phyloP scores from a whole-genome alignment of 1,284 basidiomycete species.

The Tylopilus orsonianus region DNA sequence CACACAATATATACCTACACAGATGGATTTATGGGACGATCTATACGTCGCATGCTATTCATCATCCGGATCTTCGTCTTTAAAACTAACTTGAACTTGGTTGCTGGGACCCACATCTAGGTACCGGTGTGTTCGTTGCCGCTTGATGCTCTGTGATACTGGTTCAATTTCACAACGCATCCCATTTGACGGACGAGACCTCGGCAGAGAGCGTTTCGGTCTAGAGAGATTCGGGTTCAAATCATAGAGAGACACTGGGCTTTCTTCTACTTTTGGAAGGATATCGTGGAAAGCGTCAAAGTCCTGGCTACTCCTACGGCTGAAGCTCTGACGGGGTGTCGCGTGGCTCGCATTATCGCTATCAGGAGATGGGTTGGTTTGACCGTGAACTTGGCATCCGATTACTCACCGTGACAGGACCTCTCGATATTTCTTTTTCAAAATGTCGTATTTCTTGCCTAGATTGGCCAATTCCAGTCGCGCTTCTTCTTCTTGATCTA shows the following conservation, averaged over 20 bases:
- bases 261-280: conserved; percentile 28
- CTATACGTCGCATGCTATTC: conserved; percentile 8
- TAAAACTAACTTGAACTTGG: conserved; percentile 9
- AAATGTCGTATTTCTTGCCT: conserved; percentile 30
- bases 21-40: conserved; percentile 2
- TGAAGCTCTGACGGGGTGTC: conserved; percentile 1
- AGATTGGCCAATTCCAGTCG: conserved; percentile 30
- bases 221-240: conserved; percentile 7
- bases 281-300: conserved; percentile 11
- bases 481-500: conserved; percentile 30
- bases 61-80: conserved; percentile 19
- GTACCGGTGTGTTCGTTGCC: conserved; percentile 23
- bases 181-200: conserved; percentile 11
- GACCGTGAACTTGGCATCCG: neutral
- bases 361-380: neutral
- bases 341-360: conserved; percentile 11
- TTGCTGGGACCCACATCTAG: conserved; percentile 18
- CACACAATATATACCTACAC: conserved; percentile 1
- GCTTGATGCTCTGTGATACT: conserved; percentile 18
- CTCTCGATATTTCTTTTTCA: conserved; percentile 23
- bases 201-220: conserved; percentile 33
- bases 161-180: conserved; percentile 6
- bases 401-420: conserved; percentile 19
- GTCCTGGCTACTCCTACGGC: conserved; percentile 13
- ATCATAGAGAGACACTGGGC: conserved; percentile 12